These are phyloP conservation scores for Nakazawaea sp. DNA, from an alignment of 805 yeast species.

Conservation along the genomic window DNA sequence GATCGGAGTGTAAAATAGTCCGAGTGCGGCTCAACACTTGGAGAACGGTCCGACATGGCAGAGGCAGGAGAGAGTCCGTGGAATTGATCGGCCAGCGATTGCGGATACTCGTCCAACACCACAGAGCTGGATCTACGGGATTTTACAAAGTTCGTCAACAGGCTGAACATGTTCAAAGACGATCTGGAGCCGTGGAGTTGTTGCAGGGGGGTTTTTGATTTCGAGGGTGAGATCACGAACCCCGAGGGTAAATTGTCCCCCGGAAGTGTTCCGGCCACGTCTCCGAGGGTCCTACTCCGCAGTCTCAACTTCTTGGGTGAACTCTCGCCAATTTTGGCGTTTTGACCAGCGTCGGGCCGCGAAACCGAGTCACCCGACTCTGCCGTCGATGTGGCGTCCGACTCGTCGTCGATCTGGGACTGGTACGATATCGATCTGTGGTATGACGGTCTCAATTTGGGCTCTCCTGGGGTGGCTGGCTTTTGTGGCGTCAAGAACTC, in stretches of 20 bases:
- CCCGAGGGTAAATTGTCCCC: not conserved
- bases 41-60: not conserved
- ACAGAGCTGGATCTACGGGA: constrained; percentile 9
- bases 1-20: constrained; percentile 7
- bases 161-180: constrained; percentile 19
- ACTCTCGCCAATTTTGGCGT: not conserved
- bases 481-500: not conserved
- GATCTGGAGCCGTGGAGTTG: not conserved
- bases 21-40: not conserved
- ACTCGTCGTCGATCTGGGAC: constrained; percentile 5
- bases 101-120: constrained; percentile 8
- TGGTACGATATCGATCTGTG: constrained; percentile 9
- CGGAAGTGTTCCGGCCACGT: constrained; percentile 1
- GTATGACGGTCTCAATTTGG: constrained; percentile 1
- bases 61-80: not conserved
- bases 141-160: constrained; percentile 22
- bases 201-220: not conserved
- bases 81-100: not conserved
- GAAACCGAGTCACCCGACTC: not conserved
- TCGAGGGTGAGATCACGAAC: not conserved
- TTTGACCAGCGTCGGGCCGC: not conserved
- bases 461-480: not conserved
- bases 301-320: constrained; percentile 16
- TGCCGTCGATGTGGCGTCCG: not conserved
- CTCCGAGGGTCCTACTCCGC: constrained; percentile 25